These are phyloP conservation scores for Nannochloropsis oceanica DNA, from an alignment of 108 stramenopile species.

Conservation along the genomic window DNA sequence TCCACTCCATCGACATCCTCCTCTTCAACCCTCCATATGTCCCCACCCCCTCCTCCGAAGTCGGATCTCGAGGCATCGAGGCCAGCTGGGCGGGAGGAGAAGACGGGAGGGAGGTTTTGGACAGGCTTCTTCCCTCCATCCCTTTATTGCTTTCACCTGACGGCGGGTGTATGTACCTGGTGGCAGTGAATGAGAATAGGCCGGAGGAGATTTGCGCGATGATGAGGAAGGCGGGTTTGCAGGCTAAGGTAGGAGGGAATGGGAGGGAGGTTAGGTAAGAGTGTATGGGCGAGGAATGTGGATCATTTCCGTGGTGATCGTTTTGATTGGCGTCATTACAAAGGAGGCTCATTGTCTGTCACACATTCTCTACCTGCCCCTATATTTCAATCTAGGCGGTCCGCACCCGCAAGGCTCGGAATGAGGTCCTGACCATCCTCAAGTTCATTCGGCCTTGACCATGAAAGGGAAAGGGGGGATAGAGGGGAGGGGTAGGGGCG, in stretches of 20 bases:
- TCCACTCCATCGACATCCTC: constrained; percentile 23
- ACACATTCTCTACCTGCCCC: neutral
- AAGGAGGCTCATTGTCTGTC: neutral
- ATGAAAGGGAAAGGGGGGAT: no score
- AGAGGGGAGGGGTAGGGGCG: no score
- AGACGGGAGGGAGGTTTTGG: constrained; percentile 41
- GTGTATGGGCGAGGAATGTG: no score
- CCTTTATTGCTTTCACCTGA: neutral
- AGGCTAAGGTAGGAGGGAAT: neutral
- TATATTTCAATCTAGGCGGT: neutral
- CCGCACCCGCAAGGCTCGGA: neutral
- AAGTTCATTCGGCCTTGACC: neutral
- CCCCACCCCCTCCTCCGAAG: constrained; percentile 67
- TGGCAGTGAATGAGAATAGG: neutral
- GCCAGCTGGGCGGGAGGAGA: constrained; percentile 75
- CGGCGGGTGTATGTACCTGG: neutral
- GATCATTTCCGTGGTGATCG: neutral
- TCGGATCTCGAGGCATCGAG: constrained; percentile 56
- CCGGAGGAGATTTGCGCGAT: neutral
- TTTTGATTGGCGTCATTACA: neutral
- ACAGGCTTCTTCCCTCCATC: neutral
- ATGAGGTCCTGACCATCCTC: neutral
- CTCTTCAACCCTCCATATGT: constrained; percentile 89
- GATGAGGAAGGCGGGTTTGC: neutral
- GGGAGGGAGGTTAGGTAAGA: neutral